phyloP scores from a whole-genome alignment of 1,284 basidiomycete species.

The Leucoagaricus sp. region DNA sequence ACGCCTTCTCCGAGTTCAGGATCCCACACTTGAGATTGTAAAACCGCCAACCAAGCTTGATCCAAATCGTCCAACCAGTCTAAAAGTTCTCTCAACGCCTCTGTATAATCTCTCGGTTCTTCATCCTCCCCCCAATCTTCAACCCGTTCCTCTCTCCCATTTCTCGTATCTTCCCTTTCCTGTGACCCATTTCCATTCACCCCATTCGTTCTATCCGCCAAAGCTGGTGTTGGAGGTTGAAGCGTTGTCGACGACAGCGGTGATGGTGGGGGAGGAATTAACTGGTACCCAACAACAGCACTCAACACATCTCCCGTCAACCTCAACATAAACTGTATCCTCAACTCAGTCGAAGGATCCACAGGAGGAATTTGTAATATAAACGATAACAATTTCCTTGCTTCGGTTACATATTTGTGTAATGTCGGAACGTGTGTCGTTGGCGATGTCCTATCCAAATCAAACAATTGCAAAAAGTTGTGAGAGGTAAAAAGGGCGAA shows the following conservation, averaged over 20 bases:
- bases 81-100: conserved; percentile 51
- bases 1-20: conserved; percentile 44
- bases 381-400: conserved; percentile 55
- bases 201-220: neutral
- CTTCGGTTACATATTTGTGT: conserved; percentile 54
- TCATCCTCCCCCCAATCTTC: conserved; percentile 3
- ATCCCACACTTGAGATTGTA: conserved; percentile 66
- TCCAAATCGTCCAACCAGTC: conserved; percentile 72
- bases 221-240: neutral
- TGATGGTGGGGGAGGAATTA: too few relatives aligned
- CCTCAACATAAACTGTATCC: conserved; percentile 64
- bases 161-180: neutral
- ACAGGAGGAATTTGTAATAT: conserved; percentile 73
- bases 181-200: conserved; percentile 16
- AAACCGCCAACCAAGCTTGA: conserved; percentile 65
- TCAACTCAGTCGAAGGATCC: conserved; percentile 63
- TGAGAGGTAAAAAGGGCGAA: conserved; percentile 15
- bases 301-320: conserved; percentile 67
- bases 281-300: conserved; percentile 57
- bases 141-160: neutral
- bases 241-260: neutral
- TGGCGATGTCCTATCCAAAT: conserved; percentile 42
- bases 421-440: conserved; percentile 55
- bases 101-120: conserved; percentile 16
- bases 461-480: neutral